A percentile compares a stretch with the other conserved stretches of the same genome.
These are phyloP conservation scores for Neurospora sp. DNA, from an alignment of 495 filamentous ascomycete genomes.

Conservation along the genomic window DNA sequence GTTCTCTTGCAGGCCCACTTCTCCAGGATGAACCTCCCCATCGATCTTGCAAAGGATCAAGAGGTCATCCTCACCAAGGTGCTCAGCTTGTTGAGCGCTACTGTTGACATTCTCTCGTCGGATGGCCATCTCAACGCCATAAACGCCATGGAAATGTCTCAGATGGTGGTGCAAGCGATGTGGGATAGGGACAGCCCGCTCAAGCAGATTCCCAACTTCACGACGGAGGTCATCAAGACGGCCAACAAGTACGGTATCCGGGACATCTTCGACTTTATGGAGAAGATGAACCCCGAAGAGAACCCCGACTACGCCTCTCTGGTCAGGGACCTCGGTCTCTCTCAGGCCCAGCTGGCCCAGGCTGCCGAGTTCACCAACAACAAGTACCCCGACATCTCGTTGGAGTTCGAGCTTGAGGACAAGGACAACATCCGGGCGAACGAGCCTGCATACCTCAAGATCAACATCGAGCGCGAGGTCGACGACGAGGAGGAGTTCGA, in stretches of 20 bases:
- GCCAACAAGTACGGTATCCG: conserved; percentile 72
- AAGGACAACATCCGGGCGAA: conserved; percentile 68
- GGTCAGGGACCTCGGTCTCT: conserved; percentile 66
- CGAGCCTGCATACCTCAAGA: conserved; percentile 69
- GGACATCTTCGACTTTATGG: conserved; percentile 97
- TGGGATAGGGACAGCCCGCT: conserved; percentile 96
- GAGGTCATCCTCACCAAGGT: conserved; percentile 78
- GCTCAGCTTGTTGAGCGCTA: conserved; percentile 78
- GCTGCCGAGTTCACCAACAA: conserved; percentile 95
- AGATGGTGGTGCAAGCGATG: conserved; percentile 98
- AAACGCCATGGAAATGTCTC: conserved; percentile 98
- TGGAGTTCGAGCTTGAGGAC: conserved; percentile 81
- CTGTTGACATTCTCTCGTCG: conserved; percentile 89
- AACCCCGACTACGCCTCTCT: conserved; percentile 67
- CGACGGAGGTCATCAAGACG: conserved; percentile 68
- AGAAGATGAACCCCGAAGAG: conserved; percentile 90
- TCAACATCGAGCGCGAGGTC: conserved; percentile 78
- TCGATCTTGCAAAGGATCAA: conserved; percentile 96
- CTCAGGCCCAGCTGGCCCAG: conserved; percentile 71
- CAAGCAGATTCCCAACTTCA: conserved; percentile 96
- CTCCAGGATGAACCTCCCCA: conserved; percentile 88
- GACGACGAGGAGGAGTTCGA: conserved; percentile 65
- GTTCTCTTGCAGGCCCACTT: conserved; percentile 95
- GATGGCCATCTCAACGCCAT: conserved; percentile 95
- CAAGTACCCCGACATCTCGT: conserved; percentile 87